Percentiles rank a stretch among this genome's conserved stretches.
These are phyloP conservation scores for Tilletia walkeri DNA, from an alignment of 1,284 basidiomycete species.

Conservation along the genomic window DNA sequence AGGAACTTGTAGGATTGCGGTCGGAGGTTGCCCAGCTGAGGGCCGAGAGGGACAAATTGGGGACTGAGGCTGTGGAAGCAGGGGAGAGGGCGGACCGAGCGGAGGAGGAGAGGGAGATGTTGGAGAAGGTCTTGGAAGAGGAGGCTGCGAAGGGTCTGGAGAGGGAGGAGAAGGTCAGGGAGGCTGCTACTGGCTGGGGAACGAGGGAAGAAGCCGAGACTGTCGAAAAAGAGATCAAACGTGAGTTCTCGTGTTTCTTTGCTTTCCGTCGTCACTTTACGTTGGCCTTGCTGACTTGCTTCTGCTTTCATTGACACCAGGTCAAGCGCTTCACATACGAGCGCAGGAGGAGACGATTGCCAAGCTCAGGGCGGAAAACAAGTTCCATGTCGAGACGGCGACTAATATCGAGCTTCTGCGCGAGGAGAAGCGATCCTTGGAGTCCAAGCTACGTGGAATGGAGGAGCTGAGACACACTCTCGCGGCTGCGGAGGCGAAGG, in stretches of 20 bases:
- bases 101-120: slow-evolving; percentile 10
- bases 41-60: background rate
- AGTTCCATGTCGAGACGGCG: slow-evolving; percentile 2
- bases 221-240: slow-evolving; percentile 16
- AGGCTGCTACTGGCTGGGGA: slow-evolving; percentile 1
- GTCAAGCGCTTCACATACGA: slow-evolving; percentile 4
- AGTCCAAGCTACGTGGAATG: slow-evolving; percentile 35
- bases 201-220: slow-evolving; percentile 9
- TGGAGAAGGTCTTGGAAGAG: slow-evolving; percentile 13
- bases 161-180: background rate
- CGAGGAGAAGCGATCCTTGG: slow-evolving; percentile 46
- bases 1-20: background rate
- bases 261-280: background rate
- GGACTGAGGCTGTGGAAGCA: background rate
- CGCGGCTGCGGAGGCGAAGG: slow-evolving; percentile 29
- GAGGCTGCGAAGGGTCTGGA: background rate
- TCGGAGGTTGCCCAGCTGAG: background rate
- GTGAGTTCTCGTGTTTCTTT: background rate
- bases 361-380: background rate
- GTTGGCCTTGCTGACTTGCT: background rate
- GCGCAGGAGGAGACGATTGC: slow-evolving; percentile 6
- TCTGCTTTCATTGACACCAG: background rate
- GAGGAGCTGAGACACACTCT: slow-evolving; percentile 34
- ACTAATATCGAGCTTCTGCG: slow-evolving; percentile 39
- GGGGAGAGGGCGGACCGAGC: background rate